Conservation (phyloP, 345 rosid species). For the Combretum micranthum region DNA sequence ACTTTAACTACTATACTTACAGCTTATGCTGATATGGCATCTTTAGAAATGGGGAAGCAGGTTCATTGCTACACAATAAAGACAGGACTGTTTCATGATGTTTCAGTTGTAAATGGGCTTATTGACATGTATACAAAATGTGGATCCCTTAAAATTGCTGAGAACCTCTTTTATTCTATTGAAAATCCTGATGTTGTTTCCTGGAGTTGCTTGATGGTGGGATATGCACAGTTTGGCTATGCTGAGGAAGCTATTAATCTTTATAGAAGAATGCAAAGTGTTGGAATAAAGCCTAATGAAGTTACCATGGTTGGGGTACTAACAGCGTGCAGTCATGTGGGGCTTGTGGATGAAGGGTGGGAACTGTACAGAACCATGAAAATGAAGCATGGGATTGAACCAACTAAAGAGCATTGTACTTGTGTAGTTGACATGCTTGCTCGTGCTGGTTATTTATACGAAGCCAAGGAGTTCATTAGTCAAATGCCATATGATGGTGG, state of each 20-base stretch:
- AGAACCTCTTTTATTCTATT: constrained; percentile 41
- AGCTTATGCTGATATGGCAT: constrained; percentile 57
- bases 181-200: constrained; percentile 54
- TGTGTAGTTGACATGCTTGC: constrained; percentile 74
- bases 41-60: constrained; percentile 61
- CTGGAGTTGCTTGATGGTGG: constrained; percentile 66
- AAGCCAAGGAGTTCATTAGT: constrained; percentile 53
- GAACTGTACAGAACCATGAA: constrained; percentile 43
- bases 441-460: constrained; percentile 61
- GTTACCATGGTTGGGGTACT: constrained; percentile 56
- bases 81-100: constrained; percentile 38
- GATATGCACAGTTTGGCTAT: constrained; percentile 68
- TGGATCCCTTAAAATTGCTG: constrained; percentile 50
- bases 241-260: constrained; percentile 59
- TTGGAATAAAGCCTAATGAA: constrained; percentile 45
- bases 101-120: constrained; percentile 43
- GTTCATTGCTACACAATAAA: constrained; percentile 46
- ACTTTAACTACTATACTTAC: constrained; percentile 39
- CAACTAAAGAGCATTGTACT: constrained; percentile 59
- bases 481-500: constrained; percentile 49
- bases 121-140: constrained; percentile 74
- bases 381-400: constrained; percentile 34
- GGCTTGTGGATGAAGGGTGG: constrained; percentile 63
- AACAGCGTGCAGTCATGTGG: constrained; percentile 73
- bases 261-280: constrained; percentile 46